These are phyloP conservation scores for Carex scoparia DNA, from an alignment of 176 grass and related monocot genomes.

Conservation along the genomic window DNA sequence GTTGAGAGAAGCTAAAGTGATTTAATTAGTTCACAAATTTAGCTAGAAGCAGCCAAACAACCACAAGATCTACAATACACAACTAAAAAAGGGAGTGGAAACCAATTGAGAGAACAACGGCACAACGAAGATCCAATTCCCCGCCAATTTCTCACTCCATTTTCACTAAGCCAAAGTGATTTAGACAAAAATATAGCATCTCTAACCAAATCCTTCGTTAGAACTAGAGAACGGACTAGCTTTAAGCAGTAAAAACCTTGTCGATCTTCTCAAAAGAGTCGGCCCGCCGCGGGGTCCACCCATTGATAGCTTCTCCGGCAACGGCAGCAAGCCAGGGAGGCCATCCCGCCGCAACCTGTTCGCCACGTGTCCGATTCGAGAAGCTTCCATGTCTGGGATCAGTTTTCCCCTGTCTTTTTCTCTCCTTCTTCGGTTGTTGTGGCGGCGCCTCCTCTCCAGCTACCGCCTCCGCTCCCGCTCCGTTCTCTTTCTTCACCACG, in stretches of 20 bases:
- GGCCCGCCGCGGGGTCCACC: conserved; percentile 57
- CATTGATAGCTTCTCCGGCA: conserved; percentile 66
- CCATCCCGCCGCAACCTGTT: conserved; percentile 75
- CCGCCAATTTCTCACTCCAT: conserved; percentile 18
- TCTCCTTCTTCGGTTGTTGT: conserved; percentile 19
- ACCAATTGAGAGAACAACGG: not conserved
- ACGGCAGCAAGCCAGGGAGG: conserved; percentile 74
- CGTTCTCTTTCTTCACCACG: conserved; percentile 4
- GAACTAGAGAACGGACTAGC: conserved; percentile 27
- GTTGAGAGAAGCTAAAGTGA: not conserved
- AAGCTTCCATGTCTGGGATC: conserved; percentile 42
- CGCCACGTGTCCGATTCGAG: conserved; percentile 54
- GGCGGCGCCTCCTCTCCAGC: conserved; percentile 8
- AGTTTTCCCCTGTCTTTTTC: conserved; percentile 32
- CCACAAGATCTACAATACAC: conserved; percentile 12
- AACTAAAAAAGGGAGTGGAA: not conserved
- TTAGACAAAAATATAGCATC: not conserved
- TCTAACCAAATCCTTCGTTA: conserved; percentile 6
- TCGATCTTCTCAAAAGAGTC: conserved; percentile 91
- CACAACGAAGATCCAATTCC: conserved; percentile 23
- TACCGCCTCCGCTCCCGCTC: conserved; percentile 27
- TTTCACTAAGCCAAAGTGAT: not conserved
- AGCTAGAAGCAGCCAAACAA: not conserved
- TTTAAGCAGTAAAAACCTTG: conserved; percentile 40
- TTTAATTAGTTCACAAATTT: not conserved